Evolutionary conservation across 257 asterid species (phyloP).

Genomic region (Nicotiana tabacum): DNA sequence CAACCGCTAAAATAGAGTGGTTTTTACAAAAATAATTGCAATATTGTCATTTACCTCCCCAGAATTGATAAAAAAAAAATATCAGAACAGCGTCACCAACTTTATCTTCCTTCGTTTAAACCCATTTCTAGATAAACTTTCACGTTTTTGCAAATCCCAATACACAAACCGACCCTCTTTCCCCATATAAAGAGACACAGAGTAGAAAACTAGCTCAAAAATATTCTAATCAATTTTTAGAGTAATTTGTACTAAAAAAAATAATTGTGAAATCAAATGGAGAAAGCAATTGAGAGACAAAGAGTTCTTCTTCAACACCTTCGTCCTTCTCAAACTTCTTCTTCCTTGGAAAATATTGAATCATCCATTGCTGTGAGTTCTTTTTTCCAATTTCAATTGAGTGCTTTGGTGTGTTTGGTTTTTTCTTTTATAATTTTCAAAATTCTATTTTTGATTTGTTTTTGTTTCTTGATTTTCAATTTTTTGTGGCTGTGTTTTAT

Average conservation of each 20-base stretch:
- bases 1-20: not conserved
- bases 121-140: not conserved
- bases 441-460: no score
- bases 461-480: not conserved
- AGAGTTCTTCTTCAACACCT: conserved; percentile 80
- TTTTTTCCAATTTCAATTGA: not conserved
- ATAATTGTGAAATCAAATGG: conserved; percentile 32
- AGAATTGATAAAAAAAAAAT: not conserved
- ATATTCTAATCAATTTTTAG: no score
- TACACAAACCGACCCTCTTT: not conserved
- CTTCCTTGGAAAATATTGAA: conserved; percentile 65
- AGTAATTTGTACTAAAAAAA: no score
- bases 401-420: not conserved
- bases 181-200: not conserved
- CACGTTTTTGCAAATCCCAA: conserved; percentile 7
- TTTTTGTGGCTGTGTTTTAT: not conserved
- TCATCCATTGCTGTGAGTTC: conserved; percentile 63
- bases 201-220: not conserved
- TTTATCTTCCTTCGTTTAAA: not conserved
- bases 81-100: not conserved
- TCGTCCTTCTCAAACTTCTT: conserved; percentile 66
- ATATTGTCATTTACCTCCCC: not conserved
- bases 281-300: conserved; percentile 73
- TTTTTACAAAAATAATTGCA: not conserved
- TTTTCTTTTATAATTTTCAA: not conserved